Evolutionary conservation across 805 yeast genomes (phyloP).

Genomic region (Lipomyces japonicus): DNA sequence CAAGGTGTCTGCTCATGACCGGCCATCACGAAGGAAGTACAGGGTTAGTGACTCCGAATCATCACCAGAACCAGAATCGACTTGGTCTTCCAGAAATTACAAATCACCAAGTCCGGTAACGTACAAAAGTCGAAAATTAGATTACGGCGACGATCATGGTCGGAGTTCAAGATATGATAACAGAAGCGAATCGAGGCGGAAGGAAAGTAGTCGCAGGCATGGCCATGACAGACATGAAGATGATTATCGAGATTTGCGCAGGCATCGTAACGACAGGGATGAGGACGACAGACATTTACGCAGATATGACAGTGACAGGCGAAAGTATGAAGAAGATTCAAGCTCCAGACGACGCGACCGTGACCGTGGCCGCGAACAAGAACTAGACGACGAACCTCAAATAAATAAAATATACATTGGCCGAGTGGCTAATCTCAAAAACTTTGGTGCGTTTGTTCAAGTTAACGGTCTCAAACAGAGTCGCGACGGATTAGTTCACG

Average conservation of each 20-base stretch:
- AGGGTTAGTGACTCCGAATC: background rate
- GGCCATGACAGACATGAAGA: background rate
- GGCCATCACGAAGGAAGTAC: background rate
- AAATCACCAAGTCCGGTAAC: constrained; percentile 6
- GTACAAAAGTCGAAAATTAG: constrained; percentile 4
- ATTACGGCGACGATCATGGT: constrained; percentile 1
- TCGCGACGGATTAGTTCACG: constrained; percentile 68
- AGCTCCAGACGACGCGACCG: constrained; percentile 11
- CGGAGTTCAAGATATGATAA: background rate
- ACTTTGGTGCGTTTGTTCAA: constrained; percentile 76
- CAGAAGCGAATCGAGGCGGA: background rate
- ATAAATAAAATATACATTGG: constrained; percentile 58
- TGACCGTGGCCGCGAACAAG: constrained; percentile 23
- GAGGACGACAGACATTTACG: background rate
- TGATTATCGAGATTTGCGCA: background rate
- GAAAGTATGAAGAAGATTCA: background rate
- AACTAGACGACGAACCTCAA: constrained; percentile 37
- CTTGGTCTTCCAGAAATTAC: background rate
- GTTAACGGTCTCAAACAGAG: constrained; percentile 42
- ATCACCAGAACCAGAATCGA: too few relatives aligned
- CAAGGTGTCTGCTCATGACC: background rate
- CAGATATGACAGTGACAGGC: background rate
- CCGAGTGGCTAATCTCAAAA: constrained; percentile 52
- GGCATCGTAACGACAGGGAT: background rate
- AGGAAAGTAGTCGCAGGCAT: constrained; percentile 1